Evolutionary conservation across 192 early-diverging fungal genomes (phyloP), one percentile per base, ranked within the genome.

Genomic region (Coemansia pectinata): DNA sequence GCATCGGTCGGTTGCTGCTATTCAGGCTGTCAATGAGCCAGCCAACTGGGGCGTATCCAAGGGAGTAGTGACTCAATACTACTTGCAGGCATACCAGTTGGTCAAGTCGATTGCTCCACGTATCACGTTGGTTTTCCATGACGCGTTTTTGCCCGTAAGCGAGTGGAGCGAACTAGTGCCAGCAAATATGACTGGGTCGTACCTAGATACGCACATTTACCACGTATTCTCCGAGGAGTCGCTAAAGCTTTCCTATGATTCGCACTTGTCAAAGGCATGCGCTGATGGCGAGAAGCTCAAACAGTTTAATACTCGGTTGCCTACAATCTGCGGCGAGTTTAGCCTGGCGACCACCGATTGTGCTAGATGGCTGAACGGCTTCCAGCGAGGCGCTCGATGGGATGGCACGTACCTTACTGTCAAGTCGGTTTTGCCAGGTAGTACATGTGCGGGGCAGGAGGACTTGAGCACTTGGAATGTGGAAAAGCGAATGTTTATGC

Each of bases 311-410:
- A 19, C 31, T 9, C 70, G 71, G 21, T 72, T 69, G 1, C 70
- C 71, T 3, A 89, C 88, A 0, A 89, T 92, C 69, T 88, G 88
- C 2, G 91, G 91, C 36, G 91, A 92, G 61, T 92, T 87, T 50
- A 89, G 89, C n/a, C 63, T 89, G 17, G 90, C 90, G 15, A 89
- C 86, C 31, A 90, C 88, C 27, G 90, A 92, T 65, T 92, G 91
- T 66, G 87, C 88, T 5, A 85, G 85, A 8, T 91, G 87, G 80
- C 70, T 92, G 34, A 92, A 91, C 66, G 91, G 91, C 5, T 81
- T 90, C 38, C 83, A 84, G 39, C 48, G 63, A 4, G 85, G 86
- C 7, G 71, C 86, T n/a, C 81, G 88, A 9, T 91, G 87, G 81
- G 89, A 93, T 36, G 90, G 90, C 10, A 86, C 86, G 1, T 86